phyloP scores from a whole-genome alignment of 1,284 basidiomycete species.

The Puccinia polysora region DNA sequence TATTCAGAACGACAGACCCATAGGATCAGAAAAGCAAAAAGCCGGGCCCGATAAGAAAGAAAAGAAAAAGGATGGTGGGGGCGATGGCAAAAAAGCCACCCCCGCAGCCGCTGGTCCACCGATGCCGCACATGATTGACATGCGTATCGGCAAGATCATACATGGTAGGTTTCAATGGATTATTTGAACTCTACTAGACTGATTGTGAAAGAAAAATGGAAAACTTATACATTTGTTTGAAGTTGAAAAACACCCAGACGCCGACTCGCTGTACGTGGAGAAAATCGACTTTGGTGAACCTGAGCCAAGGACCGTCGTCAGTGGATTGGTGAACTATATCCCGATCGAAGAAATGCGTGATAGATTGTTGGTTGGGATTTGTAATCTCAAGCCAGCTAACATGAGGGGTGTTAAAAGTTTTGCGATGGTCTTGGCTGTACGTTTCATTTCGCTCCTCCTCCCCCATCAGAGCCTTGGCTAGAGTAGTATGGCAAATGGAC shows the following conservation, averaged over 20 bases:
- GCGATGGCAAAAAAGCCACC: slow-evolving; percentile 53
- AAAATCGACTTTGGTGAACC: slow-evolving; percentile 92
- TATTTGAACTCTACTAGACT: no score
- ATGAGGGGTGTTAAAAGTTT: slow-evolving; percentile 96
- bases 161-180: slow-evolving; percentile 62
- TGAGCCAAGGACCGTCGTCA: slow-evolving; percentile 86
- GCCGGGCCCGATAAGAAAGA: slow-evolving; percentile 56
- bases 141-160: slow-evolving; percentile 74
- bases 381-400: slow-evolving; percentile 87
- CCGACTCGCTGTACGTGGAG: slow-evolving; percentile 85
- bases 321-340: slow-evolving; percentile 88
- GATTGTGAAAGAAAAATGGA: not conserved
- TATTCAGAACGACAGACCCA: no score
- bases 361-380: slow-evolving; percentile 77
- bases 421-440: slow-evolving; percentile 87
- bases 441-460: slow-evolving; percentile 49
- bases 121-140: slow-evolving; percentile 85
- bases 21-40: slow-evolving; percentile 34
- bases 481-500: not conserved
- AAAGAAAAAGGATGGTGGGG: slow-evolving; percentile 55
- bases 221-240: not conserved
- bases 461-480: not conserved
- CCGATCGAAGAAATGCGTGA: slow-evolving; percentile 87
- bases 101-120: slow-evolving; percentile 68
- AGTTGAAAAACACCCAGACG: slow-evolving; percentile 92